Conservation (phyloP, 345 rosid species). For the Rhodamnia rubescens region DNA sequence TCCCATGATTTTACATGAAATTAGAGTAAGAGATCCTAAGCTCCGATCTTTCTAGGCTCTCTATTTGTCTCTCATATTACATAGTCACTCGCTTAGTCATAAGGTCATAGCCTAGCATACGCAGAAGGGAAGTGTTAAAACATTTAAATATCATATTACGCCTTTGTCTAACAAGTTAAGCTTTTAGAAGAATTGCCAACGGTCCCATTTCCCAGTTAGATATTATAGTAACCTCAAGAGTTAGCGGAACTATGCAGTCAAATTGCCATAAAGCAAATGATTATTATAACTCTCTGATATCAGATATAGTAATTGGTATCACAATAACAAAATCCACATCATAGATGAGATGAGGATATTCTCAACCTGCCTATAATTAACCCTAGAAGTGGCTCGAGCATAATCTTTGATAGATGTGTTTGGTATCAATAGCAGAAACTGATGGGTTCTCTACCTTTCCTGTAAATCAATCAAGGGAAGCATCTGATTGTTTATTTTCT, state of each 20-base stretch:
- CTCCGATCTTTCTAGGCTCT: background rate
- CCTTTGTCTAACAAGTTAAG: background rate
- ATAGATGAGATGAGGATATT: background rate
- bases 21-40: background rate
- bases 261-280: background rate
- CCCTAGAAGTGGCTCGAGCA: background rate
- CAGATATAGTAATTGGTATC: background rate
- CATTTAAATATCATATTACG: background rate
- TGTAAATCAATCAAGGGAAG: background rate
- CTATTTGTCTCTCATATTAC: background rate
- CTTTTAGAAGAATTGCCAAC: background rate
- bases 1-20: background rate
- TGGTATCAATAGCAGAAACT: background rate
- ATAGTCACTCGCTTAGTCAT: background rate
- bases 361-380: background rate
- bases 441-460: background rate
- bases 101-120: background rate
- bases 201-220: background rate
- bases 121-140: background rate
- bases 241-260: background rate
- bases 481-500: background rate
- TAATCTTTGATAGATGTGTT: background rate
- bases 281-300: background rate
- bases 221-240: background rate
- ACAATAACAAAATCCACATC: background rate